Conservation (phyloP, 495 filamentous ascomycete species). For the Hyphodiscus hymeniophilus region DNA sequence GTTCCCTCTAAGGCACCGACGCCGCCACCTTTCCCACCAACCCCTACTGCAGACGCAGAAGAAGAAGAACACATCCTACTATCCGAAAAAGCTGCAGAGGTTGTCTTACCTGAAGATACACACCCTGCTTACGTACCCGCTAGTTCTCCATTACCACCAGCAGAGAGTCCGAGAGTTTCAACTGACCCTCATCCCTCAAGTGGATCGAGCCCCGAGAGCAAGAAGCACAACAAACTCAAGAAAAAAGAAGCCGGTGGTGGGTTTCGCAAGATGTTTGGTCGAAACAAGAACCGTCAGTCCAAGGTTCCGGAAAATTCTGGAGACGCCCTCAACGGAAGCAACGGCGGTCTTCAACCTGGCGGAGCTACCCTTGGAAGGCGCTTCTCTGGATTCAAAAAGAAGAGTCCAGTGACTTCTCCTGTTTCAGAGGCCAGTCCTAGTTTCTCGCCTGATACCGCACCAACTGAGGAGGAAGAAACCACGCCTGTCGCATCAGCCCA, state of each 20-base stretch:
- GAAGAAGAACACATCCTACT: slow-evolving; percentile 6
- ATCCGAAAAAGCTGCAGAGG: slow-evolving; percentile 19
- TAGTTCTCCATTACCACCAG: neutral
- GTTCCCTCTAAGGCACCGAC: slow-evolving; percentile 13
- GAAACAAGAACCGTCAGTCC: slow-evolving; percentile 46
- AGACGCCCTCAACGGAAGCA: slow-evolving; percentile 26
- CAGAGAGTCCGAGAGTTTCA: slow-evolving; percentile 26
- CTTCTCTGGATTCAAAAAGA: slow-evolving; percentile 19
- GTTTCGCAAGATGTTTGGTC: slow-evolving; percentile 56
- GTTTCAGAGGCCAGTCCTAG: neutral
- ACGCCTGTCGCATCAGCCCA: slow-evolving; percentile 25
- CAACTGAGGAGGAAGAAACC: slow-evolving; percentile 19
- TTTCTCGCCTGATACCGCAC: slow-evolving; percentile 3
- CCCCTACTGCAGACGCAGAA: slow-evolving; percentile 8
- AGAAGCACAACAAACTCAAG: slow-evolving; percentile 45
- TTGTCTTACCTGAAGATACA: slow-evolving; percentile 12
- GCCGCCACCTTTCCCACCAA: slow-evolving; percentile 20
- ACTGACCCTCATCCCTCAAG: slow-evolving; percentile 28
- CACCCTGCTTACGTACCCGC: slow-evolving; percentile 14
- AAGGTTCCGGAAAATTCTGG: slow-evolving; percentile 41
- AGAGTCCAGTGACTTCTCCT: slow-evolving; percentile 13
- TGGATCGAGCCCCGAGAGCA: slow-evolving; percentile 34
- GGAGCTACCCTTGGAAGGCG: slow-evolving; percentile 13
- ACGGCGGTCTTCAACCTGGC: slow-evolving; percentile 5
- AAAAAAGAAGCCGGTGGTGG: slow-evolving; percentile 38